Conservation (phyloP, 2,329 filamentous ascomycete genomes). For the Alternaria sp. region DNA sequence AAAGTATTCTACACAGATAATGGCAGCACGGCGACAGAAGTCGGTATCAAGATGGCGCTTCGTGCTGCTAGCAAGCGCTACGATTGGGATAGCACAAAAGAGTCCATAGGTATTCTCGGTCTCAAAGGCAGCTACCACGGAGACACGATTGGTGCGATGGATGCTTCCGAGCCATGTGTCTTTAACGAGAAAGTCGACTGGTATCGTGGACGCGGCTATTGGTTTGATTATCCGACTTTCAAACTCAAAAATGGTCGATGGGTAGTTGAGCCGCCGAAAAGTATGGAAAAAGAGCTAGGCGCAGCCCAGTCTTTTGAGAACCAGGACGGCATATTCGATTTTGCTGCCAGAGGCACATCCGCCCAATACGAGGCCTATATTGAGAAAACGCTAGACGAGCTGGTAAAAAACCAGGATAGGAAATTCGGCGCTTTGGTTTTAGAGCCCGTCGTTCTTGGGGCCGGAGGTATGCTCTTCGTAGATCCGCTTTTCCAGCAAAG, state of each 20-base stretch:
- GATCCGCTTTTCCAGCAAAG: constrained; percentile 83
- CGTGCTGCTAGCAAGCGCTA: constrained; percentile 73
- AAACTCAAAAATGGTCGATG: constrained; percentile 72
- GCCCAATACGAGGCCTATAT: constrained; percentile 70
- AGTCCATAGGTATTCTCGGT: constrained; percentile 72
- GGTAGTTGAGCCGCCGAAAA: constrained; percentile 66
- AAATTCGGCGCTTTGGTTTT: constrained; percentile 81
- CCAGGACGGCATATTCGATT: constrained; percentile 49
- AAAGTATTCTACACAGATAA: constrained; percentile 87
- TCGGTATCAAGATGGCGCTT: constrained; percentile 85
- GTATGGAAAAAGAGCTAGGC: constrained; percentile 59
- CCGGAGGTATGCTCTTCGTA: constrained; percentile 84
- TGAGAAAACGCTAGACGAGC: constrained; percentile 59
- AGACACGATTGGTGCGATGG: constrained; percentile 89
- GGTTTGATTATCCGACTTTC: constrained; percentile 81
- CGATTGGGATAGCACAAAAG: constrained; percentile 66
- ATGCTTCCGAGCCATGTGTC: constrained; percentile 77
- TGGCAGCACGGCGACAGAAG: constrained; percentile 82
- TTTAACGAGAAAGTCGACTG: constrained; percentile 87
- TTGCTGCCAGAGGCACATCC: constrained; percentile 51
- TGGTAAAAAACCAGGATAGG: constrained; percentile 64
- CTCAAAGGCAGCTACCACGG: constrained; percentile 85
- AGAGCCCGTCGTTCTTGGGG: constrained; percentile 81
- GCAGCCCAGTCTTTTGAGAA: constrained; percentile 46
- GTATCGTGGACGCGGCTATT: constrained; percentile 80